Conservation (phyloP, 495 filamentous ascomycete genomes). For the Aspergillus avenaceus region DNA sequence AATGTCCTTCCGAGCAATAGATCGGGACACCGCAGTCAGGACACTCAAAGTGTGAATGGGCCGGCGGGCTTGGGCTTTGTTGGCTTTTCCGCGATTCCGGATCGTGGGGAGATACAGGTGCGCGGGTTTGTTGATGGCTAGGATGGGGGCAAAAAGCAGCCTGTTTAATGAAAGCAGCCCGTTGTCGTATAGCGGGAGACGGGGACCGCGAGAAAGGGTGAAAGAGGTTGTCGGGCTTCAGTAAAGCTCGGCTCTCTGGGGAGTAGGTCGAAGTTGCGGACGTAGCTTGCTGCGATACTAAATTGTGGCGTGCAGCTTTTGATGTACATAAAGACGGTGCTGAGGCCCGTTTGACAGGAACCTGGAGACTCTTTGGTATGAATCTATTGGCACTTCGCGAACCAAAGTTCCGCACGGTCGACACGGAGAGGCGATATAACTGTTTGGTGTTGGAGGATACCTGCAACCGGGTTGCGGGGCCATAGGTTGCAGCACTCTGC, state of each 20-base stretch:
- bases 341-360: conserved; percentile 13
- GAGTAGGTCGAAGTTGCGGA: conserved; percentile 21
- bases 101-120: conserved; percentile 55
- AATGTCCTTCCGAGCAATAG: conserved; percentile 90
- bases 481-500: conserved; percentile 19
- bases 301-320: not conserved
- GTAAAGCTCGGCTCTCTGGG: conserved; percentile 43
- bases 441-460: conserved; percentile 21
- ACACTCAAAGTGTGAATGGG: conserved; percentile 87
- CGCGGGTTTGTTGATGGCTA: conserved; percentile 65
- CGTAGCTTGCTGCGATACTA: conserved; percentile 21
- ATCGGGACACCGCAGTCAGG: conserved; percentile 94
- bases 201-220: conserved; percentile 88
- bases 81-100: conserved; percentile 51
- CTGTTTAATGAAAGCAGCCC: conserved; percentile 84
- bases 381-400: conserved; percentile 23
- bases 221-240: conserved; percentile 82
- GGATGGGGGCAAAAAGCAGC: conserved; percentile 91
- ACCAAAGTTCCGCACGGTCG: conserved; percentile 30
- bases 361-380: conserved; percentile 8
- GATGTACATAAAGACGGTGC: not conserved
- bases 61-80: conserved; percentile 52
- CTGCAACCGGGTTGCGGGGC: conserved; percentile 17
- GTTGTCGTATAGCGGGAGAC: conserved; percentile 72
- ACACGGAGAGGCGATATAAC: conserved; percentile 19